phyloP scores from a whole-genome alignment of 108 stramenopile genomes.

The Cyclotella kingstonii region DNA sequence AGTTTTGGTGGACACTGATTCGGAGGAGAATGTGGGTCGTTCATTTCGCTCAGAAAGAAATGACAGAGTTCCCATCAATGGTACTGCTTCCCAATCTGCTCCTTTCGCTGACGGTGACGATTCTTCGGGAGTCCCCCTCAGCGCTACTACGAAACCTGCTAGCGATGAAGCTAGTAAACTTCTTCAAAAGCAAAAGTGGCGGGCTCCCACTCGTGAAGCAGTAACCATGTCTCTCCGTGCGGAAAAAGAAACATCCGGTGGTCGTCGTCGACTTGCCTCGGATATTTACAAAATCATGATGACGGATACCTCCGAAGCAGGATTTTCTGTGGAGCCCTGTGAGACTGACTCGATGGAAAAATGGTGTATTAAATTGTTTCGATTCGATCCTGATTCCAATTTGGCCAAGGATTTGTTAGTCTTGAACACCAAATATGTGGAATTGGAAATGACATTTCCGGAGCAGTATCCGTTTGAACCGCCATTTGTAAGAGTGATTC shows the following conservation, averaged over 20 bases:
- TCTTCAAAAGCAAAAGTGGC: constrained; percentile 73
- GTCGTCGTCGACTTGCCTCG: constrained; percentile 75
- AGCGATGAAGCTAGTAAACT: no score
- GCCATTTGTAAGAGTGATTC: constrained; percentile 86
- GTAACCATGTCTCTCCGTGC: constrained; percentile 83
- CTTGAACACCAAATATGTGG: constrained; percentile 70
- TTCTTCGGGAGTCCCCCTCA: not conserved
- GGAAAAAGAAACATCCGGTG: constrained; percentile 78
- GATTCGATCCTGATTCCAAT: constrained; percentile 80
- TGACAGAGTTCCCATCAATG: constrained; percentile 6
- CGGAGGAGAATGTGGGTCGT: no score
- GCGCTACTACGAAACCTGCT: constrained; percentile 7
- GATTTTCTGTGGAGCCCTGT: constrained; percentile 74
- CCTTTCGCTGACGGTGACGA: not conserved
- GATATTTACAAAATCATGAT: constrained; percentile 90
- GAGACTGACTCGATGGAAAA: constrained; percentile 80
- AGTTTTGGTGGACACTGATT: no score
- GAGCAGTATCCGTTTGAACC: constrained; percentile 93
- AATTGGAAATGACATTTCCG: constrained; percentile 90
- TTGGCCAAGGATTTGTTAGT: constrained; percentile 78
- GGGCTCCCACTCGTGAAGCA: constrained; percentile 70
- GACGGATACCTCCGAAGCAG: constrained; percentile 76
- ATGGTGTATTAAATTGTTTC: constrained; percentile 89
- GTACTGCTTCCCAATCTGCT: constrained; percentile 1
- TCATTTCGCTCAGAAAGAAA: no score